Evolutionary conservation across 352 stramenopile genomes (phyloP).

Genomic region (Vaucheria bursata): DNA sequence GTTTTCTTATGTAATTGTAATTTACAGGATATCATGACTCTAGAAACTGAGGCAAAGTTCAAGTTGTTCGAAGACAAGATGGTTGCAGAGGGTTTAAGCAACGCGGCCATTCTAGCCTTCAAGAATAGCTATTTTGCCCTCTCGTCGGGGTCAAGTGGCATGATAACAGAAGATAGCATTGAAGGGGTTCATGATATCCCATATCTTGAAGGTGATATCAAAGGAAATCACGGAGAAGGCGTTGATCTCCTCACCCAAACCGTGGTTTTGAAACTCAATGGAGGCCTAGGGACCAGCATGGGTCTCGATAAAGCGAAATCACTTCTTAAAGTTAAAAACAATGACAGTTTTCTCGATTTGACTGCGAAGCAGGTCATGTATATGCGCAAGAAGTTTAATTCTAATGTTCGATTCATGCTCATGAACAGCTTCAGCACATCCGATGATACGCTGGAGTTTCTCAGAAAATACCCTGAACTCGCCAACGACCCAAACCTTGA

Average conservation of each 20-base stretch:
- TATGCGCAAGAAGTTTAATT: slow-evolving; percentile 83
- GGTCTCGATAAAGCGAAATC: slow-evolving; percentile 92
- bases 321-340: slow-evolving; percentile 79
- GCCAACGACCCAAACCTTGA: slow-evolving; percentile 86
- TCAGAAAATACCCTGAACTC: slow-evolving; percentile 91
- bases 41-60: slow-evolving; percentile 36
- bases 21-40: too few species aligned
- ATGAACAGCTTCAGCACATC: slow-evolving; percentile 99
- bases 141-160: slow-evolving; percentile 79
- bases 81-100: slow-evolving; percentile 81
- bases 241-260: slow-evolving; percentile 83
- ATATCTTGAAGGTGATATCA: slow-evolving; percentile 54
- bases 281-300: slow-evolving; percentile 95
- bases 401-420: slow-evolving; percentile 96
- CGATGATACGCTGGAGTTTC: slow-evolving; percentile 92
- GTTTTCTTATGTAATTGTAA: too few species aligned
- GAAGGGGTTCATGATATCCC: slow-evolving; percentile 56
- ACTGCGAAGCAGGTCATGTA: slow-evolving; percentile 92
- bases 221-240: slow-evolving; percentile 42
- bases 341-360: slow-evolving; percentile 97
- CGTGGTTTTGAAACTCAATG: slow-evolving; percentile 97
- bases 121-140: slow-evolving; percentile 93
- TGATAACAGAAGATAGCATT: slow-evolving; percentile 91
- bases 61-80: slow-evolving; percentile 75
- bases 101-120: slow-evolving; percentile 91